A percentile compares a stretch with the other conserved stretches of the same genome.
Conservation (phyloP, 148 eudicot genomes). For the Cornus controversa region DNA sequence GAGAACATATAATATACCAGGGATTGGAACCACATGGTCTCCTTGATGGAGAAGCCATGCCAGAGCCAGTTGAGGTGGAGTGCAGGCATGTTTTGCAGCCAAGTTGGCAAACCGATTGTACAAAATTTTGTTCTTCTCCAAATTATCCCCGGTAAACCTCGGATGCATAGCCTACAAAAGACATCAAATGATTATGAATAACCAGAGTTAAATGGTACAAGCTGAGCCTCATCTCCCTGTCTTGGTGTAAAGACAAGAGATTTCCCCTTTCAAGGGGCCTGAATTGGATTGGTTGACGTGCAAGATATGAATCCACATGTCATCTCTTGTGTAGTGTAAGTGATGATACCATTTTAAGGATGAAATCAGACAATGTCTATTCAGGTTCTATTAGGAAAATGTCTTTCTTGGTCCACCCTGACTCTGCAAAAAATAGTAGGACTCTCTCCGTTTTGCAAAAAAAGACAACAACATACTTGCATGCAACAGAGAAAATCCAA, state of each 20-base stretch:
- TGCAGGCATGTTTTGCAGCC: conserved; percentile 33
- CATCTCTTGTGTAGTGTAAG: not conserved
- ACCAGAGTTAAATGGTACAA: not conserved
- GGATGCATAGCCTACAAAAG: conserved; percentile 27
- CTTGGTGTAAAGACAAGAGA: no score
- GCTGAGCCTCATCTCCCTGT: not conserved
- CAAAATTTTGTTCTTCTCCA: conserved; percentile 36
- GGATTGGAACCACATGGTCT: conserved; percentile 41
- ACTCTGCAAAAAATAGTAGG: not conserved
- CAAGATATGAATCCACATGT: not conserved
- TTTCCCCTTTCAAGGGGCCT: no score
- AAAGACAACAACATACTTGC: not conserved
- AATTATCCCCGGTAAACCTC: conserved; percentile 37
- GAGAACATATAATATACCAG: conserved; percentile 26
- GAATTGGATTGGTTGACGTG: no score
- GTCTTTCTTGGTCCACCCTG: not conserved
- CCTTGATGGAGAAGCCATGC: conserved; percentile 52
- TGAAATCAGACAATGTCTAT: no score
- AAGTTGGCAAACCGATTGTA: conserved; percentile 26
- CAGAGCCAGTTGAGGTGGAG: conserved; percentile 41
- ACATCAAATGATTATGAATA: not conserved
- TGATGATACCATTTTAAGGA: not conserved
- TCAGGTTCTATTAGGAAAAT: no score
- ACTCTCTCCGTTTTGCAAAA: no score
- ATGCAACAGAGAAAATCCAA: not conserved